These are phyloP conservation scores for Phragmites australis DNA, from an alignment of 176 grass and related monocot genomes.

Conservation along the genomic window DNA sequence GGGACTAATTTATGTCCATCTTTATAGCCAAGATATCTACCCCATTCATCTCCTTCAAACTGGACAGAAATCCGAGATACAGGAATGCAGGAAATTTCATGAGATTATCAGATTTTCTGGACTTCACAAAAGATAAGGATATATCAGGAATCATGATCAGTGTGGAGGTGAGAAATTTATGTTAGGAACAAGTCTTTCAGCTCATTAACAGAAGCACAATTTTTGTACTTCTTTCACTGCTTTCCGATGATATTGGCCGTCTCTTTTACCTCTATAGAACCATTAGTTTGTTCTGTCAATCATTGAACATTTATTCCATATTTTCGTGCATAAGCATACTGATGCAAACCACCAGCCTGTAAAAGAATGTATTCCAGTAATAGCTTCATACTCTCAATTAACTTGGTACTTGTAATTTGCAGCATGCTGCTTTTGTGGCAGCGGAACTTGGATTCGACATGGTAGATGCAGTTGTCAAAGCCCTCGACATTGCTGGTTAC, in stretches of 20 bases:
- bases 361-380: not conserved
- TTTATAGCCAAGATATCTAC: constrained; percentile 70
- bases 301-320: not conserved
- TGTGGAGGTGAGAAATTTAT: constrained; percentile 70
- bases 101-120: constrained; percentile 82
- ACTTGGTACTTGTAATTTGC: constrained; percentile 35
- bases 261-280: constrained; percentile 1
- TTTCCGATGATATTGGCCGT: not conserved
- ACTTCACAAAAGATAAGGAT: constrained; percentile 71
- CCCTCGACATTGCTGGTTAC: constrained; percentile 58
- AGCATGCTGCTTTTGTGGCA: constrained; percentile 75
- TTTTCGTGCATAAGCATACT: constrained; percentile 12
- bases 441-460: constrained; percentile 65
- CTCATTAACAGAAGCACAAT: not conserved
- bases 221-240: not conserved
- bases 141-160: constrained; percentile 79
- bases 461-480: constrained; percentile 55
- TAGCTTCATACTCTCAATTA: not conserved
- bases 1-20: constrained; percentile 33
- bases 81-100: constrained; percentile 71
- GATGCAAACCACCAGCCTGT: not conserved
- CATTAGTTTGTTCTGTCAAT: constrained; percentile 1
- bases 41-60: constrained; percentile 18
- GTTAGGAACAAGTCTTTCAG: not conserved
- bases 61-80: constrained; percentile 80